phyloP scores from a whole-genome alignment of 768 basidiomycete genomes.

The Kwoniella europaea region DNA sequence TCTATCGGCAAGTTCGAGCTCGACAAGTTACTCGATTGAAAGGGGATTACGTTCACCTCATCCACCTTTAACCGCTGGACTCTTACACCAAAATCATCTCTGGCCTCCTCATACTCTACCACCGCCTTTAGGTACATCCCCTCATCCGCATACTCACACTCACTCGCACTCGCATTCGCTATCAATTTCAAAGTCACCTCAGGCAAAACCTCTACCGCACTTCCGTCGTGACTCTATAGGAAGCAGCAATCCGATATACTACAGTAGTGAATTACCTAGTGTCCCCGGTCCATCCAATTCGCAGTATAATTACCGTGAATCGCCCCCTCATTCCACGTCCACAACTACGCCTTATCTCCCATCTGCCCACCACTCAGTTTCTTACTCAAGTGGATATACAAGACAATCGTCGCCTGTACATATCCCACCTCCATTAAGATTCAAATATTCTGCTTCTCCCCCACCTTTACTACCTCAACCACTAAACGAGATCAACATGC shows the following conservation, averaged over 20 bases:
- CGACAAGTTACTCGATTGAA: slow-evolving; percentile 15
- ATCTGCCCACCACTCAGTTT: neutral
- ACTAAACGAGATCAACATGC: slow-evolving; percentile 29
- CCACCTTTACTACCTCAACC: neutral
- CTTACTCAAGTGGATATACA: neutral
- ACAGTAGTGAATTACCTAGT: slow-evolving; percentile 1
- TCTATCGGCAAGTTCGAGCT: slow-evolving; percentile 11
- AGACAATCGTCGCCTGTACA: slow-evolving; percentile 28
- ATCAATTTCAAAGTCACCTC: slow-evolving; percentile 21
- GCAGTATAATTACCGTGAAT: neutral
- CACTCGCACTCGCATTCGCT: slow-evolving; percentile 13
- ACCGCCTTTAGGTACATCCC: neutral
- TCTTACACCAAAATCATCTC: slow-evolving; percentile 10
- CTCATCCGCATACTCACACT: slow-evolving; percentile 5
- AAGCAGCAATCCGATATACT: neutral
- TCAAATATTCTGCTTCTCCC: slow-evolving; percentile 49
- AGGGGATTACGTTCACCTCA: slow-evolving; percentile 29
- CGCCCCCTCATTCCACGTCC: neutral
- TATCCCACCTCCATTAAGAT: slow-evolving; percentile 49
- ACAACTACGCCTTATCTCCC: slow-evolving; percentile 1
- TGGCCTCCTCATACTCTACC: slow-evolving; percentile 19
- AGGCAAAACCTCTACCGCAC: neutral
- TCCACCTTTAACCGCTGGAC: slow-evolving; percentile 27
- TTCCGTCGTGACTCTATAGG: slow-evolving; percentile 3
- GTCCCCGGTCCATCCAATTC: slow-evolving; percentile 14